phyloP scores from a whole-genome alignment of 305 asterid species.

The Fraxinus velutina region DNA sequence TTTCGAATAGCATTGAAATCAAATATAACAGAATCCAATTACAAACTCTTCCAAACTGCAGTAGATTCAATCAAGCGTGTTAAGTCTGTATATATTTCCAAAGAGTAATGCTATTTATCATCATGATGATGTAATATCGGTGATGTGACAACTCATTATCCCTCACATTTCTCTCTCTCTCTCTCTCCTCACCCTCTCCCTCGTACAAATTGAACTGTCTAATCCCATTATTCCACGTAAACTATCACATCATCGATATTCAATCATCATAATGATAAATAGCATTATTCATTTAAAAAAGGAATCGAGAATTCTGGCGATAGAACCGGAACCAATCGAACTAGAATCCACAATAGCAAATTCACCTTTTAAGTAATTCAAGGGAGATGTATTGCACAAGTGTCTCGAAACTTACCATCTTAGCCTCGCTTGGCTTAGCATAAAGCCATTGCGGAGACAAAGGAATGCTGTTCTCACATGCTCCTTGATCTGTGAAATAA shows the following conservation, averaged over 20 bases:
- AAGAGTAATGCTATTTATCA: not conserved
- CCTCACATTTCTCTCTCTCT: not conserved
- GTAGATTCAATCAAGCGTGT: not conserved
- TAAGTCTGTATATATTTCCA: not conserved
- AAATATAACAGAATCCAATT: not conserved
- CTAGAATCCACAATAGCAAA: not conserved
- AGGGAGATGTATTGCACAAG: not conserved
- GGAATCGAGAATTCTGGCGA: not conserved
- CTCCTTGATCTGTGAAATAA: constrained; percentile 59
- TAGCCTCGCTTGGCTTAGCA: constrained; percentile 75
- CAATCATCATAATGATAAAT: not conserved
- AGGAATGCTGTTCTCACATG: constrained; percentile 74
- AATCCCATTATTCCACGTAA: not conserved
- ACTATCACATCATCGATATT: not conserved
- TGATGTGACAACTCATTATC: not conserved
- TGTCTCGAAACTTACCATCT: constrained; percentile 42
- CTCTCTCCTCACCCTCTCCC: not conserved
- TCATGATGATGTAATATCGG: not conserved
- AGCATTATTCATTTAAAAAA: not conserved
- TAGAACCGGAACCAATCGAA: not conserved
- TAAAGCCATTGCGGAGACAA: constrained; percentile 97
- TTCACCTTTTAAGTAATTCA: constrained; percentile 5
- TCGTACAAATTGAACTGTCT: not conserved
- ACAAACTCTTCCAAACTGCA: constrained; percentile 2
- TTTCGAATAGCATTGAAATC: not conserved